Evolutionary conservation across 1,139 yeast genomes (phyloP), one percentile per base, ranked within the genome.

Genomic region (Arxiozyma telluris): DNA sequence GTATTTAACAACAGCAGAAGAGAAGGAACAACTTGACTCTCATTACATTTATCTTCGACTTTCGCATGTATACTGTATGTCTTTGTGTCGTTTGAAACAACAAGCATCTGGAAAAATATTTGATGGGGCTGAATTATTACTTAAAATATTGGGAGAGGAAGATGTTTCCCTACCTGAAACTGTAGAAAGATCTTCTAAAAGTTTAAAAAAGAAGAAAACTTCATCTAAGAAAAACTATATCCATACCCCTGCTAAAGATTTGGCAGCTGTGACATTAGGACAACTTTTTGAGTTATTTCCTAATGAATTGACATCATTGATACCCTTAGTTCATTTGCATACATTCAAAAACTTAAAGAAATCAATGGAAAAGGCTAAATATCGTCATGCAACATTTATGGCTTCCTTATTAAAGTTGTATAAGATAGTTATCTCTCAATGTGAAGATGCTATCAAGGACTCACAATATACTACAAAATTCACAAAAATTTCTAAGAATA

Each of bases 301-400:
- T 4, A 61, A 64, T 17, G 68, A 67, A 18, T 55, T 71, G 1
- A 61, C 66, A 1, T 67, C 74, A 0, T 60, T 72, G 47, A 60
- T 64, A 2, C 70, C 75, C 2, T 53, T 67, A 12, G 42, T 70
- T 1, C 47, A 67, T n/a, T 52, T 66, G 8, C 55, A 62, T 0
- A 53, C 66, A 2, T 61, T 72, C 50, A 72, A 68, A 54, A 61
- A 66, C 21, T 49, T 73, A 34, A 72, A 70, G 55, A 71, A 69
- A 54, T 58, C 57, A 50, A 15, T 58, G 55, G 64, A 71, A 56
- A 62, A 61, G 51, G 52, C 57, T 41, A 59, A 61, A 59, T 52
- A 65, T 58, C 46, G 61, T 54, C 63, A 64, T 59, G 63, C 73
- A 49, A 57, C 63, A 52, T 57, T 57, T 58, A 50, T 62, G 60